Evolutionary conservation across 208 protist species (phyloP).

Genomic region (Porcisia deanei): DNA sequence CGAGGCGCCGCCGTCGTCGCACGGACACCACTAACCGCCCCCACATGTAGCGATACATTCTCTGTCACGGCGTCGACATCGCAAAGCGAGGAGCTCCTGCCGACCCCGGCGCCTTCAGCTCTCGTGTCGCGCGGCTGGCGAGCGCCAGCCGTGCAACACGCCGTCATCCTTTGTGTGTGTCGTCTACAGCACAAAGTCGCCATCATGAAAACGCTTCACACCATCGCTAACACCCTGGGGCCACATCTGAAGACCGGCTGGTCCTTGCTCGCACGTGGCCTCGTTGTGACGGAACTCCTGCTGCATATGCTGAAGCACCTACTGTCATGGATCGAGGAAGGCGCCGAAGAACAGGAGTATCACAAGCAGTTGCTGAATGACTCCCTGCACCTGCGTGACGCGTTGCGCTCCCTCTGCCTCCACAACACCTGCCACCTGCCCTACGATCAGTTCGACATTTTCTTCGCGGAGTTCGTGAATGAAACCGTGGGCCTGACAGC

Average conservation of each 20-base stretch:
- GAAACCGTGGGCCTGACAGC: constrained; percentile 5
- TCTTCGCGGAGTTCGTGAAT: constrained; percentile 44
- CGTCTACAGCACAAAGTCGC: constrained; percentile 54
- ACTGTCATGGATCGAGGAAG: constrained; percentile 37
- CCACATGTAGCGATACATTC: not conserved
- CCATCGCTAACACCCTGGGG: constrained; percentile 54
- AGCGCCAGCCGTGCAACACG: constrained; percentile 22
- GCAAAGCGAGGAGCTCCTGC: not conserved
- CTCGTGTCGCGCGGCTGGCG: constrained; percentile 17
- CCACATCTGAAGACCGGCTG: constrained; percentile 44
- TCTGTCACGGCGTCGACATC: not conserved
- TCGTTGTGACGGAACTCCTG: constrained; percentile 48
- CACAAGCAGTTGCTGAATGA: constrained; percentile 44
- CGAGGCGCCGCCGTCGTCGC: not conserved
- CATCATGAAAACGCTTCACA: constrained; percentile 61
- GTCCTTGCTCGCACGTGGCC: constrained; percentile 44
- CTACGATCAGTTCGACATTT: constrained; percentile 25
- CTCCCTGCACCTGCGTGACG: constrained; percentile 57
- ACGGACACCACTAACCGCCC: not conserved
- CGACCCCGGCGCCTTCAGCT: not conserved
- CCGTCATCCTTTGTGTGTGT: constrained; percentile 31
- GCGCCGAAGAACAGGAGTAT: constrained; percentile 30
- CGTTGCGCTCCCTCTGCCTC: constrained; percentile 56
- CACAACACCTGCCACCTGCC: constrained; percentile 38
- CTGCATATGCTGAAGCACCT: constrained; percentile 37